phyloP scores from a whole-genome alignment of 257 asterid species.

The Hygrophila difformis region DNA sequence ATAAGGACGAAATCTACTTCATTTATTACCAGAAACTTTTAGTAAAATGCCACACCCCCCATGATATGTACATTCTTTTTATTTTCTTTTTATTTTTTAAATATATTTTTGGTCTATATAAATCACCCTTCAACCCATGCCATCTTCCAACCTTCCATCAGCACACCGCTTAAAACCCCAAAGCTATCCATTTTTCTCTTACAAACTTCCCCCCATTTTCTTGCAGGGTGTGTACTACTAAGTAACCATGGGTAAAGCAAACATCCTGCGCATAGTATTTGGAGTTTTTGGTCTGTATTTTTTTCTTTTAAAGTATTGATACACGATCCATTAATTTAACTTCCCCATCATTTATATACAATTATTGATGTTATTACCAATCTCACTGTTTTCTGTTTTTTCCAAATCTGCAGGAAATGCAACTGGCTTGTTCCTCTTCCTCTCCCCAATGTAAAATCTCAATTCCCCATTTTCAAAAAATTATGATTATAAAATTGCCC shows the following conservation, averaged over 20 bases:
- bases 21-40: slow-evolving; percentile 21
- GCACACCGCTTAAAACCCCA: not conserved
- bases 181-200: not conserved
- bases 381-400: not conserved
- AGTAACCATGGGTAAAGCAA: slow-evolving; percentile 17
- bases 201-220: too few relatives aligned
- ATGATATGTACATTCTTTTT: too few relatives aligned
- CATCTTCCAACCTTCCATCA: not conserved
- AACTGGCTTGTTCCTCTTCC: slow-evolving; percentile 68
- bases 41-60: slow-evolving; percentile 8
- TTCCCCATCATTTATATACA: too few relatives aligned
- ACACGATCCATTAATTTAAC: not conserved
- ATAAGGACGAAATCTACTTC: slow-evolving; percentile 27
- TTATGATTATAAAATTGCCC: too few relatives aligned
- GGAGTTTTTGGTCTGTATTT: slow-evolving; percentile 41
- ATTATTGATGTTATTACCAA: not conserved
- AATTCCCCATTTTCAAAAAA: too few relatives aligned
- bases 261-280: slow-evolving; percentile 34
- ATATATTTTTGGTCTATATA: not conserved
- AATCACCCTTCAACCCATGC: not conserved
- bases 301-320: not conserved
- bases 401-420: slow-evolving; percentile 63
- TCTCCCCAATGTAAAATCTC: slow-evolving; percentile 64
- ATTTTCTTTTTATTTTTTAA: too few relatives aligned
- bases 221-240: not conserved